Base-by-base conservation (phyloP, 2,329 filamentous ascomycete genomes). In the Penicillium fuscoglaucum region DNA sequence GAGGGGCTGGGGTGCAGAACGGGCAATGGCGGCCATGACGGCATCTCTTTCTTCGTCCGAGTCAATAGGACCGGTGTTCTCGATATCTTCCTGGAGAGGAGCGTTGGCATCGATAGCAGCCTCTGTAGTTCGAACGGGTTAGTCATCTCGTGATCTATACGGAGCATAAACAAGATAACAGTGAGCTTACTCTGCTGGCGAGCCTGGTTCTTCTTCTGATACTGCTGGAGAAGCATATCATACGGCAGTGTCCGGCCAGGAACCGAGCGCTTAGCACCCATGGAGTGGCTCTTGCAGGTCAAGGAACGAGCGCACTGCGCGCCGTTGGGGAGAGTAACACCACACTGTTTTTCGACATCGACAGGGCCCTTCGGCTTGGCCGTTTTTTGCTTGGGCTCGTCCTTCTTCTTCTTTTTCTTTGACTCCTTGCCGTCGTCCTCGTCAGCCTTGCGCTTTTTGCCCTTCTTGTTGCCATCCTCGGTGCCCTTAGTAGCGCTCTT, bases 201-300 rank as follows among this genome's bases (percentile, higher is more conserved):
- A 24, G 95, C 95, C 75, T 98, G 95, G 69, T 99, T 99, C 82
- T 97, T 98, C 83, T 98, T 97, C 75, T 95, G 90, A 70, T 95
- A 95, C 8, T 89, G 88, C 15, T 90, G 87, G 39, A 97, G 82
- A 40, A 97, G 80, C 88, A 96, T 95, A 74, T 96, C 92, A 71
- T 97, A 97, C 1, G 93, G 93, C 59, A 96, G 78, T 45, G 90
- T 95, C 61, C 93, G 84, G 0, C 93, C 93, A 6, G 91, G 89
- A 3, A 97, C 93, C 0, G 90, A 89, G 66, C 93, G 84, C 76
- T 97, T 97, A 6, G 93, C 89, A 12, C 93, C 92, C 93, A 97
- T 96, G n/a, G 84, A 88, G 65, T 97, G 93, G 60, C 89, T 93
- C 77, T 97, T 97, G 81, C 93, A 97, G 0, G 93, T 97, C 58